A percentile compares a stretch with the other conserved stretches of the same genome.
Evolutionary conservation across 2,329 filamentous ascomycete genomes (phyloP).

Genomic region (Aspergillus sclerotialis): DNA sequence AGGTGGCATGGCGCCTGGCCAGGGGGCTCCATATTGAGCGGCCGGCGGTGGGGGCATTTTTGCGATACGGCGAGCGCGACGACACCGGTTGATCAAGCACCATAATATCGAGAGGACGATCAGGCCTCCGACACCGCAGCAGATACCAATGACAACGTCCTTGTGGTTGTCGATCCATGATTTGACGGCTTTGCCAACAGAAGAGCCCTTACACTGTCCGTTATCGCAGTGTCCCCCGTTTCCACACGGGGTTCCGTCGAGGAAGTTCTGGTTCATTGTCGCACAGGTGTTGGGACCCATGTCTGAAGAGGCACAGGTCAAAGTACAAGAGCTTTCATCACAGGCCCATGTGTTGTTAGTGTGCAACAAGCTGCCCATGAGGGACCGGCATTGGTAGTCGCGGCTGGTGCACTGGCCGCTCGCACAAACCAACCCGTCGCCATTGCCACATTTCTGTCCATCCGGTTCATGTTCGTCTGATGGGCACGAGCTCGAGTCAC

Average conservation of each 20-base stretch:
- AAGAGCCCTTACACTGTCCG: constrained; percentile 67
- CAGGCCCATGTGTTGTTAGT: constrained; percentile 78
- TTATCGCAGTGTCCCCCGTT: constrained; percentile 73
- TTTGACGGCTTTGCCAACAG: constrained; percentile 61
- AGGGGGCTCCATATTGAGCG: constrained; percentile 1
- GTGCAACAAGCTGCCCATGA: constrained; percentile 68
- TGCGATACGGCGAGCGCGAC: constrained; percentile 31
- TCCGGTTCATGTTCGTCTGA: constrained; percentile 62
- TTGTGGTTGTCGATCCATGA: constrained; percentile 73
- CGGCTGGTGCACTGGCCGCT: constrained; percentile 92
- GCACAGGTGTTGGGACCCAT: constrained; percentile 63
- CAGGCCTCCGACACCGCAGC: constrained; percentile 63
- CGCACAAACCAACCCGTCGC: constrained; percentile 63
- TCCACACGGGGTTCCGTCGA: constrained; percentile 81
- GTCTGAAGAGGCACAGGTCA: constrained; percentile 67
- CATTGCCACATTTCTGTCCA: constrained; percentile 62
- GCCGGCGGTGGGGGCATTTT: constrained; percentile 9
- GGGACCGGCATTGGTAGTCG: constrained; percentile 76
- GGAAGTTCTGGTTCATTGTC: constrained; percentile 78
- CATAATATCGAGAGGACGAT: constrained; percentile 61
- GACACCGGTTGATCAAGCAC: constrained; percentile 57
- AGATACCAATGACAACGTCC: constrained; percentile 74
- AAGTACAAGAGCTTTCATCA: constrained; percentile 61
- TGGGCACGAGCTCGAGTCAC: constrained; percentile 66
- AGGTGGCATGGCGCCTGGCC: constrained; percentile 10